A percentile compares a stretch with the other conserved stretches of the same genome.
These are phyloP conservation scores for Kuraishia hungarica DNA, from an alignment of 805 yeast genomes.

Conservation along the genomic window DNA sequence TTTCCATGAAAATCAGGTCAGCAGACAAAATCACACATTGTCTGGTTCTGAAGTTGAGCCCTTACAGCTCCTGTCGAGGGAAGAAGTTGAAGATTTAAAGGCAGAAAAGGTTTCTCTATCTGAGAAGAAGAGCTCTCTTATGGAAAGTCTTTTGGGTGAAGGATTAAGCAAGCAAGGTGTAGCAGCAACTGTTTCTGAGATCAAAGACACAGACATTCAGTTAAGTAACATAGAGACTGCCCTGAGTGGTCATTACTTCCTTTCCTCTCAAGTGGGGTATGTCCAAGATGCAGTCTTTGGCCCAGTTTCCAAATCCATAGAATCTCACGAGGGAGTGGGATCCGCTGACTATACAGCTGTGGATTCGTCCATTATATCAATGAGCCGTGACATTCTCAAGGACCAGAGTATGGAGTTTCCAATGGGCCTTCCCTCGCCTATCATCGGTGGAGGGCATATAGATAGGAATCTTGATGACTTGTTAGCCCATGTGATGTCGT, in stretches of 20 bases:
- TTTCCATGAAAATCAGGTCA: slow-evolving; percentile 1
- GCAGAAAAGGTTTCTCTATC: slow-evolving; percentile 7
- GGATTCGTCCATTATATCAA: not conserved
- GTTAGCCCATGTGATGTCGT: slow-evolving; percentile 36
- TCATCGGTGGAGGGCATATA: slow-evolving; percentile 1
- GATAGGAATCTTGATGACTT: slow-evolving; percentile 31
- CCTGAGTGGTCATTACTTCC: slow-evolving; percentile 32
- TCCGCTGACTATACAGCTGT: slow-evolving; percentile 21
- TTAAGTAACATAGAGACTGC: slow-evolving; percentile 14
- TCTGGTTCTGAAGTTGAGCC: slow-evolving; percentile 7
- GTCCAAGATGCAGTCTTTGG: slow-evolving; percentile 19
- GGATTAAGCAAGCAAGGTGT: not conserved
- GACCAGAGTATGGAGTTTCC: not conserved
- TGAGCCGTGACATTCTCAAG: not conserved
- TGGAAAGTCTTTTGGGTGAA: not conserved
- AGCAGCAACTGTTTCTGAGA: not conserved
- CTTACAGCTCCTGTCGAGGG: slow-evolving; percentile 5
- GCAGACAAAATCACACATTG: not conserved
- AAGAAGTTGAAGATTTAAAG: slow-evolving; percentile 5
- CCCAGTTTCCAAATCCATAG: not conserved
- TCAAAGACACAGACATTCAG: slow-evolving; percentile 8
- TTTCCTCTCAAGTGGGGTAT: slow-evolving; percentile 38
- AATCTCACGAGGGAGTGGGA: slow-evolving; percentile 6
- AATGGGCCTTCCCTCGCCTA: not conserved
- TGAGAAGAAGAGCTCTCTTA: slow-evolving; percentile 3